phyloP scores from a whole-genome alignment of 306 rosid species.

The Ammopiptanthus mongolicus region DNA sequence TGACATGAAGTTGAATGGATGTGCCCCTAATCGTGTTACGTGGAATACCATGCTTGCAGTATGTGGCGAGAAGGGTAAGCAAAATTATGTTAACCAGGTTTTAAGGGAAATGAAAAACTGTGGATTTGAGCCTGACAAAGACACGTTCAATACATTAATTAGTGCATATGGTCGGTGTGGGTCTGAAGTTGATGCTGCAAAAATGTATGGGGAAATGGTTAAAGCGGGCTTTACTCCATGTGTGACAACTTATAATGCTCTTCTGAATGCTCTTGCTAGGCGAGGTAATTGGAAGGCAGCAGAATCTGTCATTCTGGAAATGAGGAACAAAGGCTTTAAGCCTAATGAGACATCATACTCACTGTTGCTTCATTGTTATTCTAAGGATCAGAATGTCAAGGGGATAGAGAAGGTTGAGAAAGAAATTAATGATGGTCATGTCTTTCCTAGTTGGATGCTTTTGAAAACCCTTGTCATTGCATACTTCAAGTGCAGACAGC shows the following conservation, averaged over 20 bases:
- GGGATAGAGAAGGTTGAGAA: constrained; percentile 71
- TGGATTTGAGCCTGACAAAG: constrained; percentile 95
- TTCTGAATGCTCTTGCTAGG: constrained; percentile 80
- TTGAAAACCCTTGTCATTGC: constrained; percentile 74
- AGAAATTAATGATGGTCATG: constrained; percentile 63
- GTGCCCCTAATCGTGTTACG: constrained; percentile 75
- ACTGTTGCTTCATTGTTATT: constrained; percentile 74
- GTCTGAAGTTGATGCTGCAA: constrained; percentile 66
- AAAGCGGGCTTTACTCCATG: constrained; percentile 78
- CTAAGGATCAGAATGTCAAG: constrained; percentile 63
- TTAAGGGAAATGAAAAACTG: constrained; percentile 82
- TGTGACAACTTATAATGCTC: constrained; percentile 78
- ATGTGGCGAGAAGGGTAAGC: constrained; percentile 79
- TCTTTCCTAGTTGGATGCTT: constrained; percentile 85
- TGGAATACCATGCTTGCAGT: constrained; percentile 97
- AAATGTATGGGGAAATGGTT: constrained; percentile 80
- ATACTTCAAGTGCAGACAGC: constrained; percentile 72
- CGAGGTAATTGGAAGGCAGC: constrained; percentile 85
- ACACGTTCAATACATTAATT: constrained; percentile 89
- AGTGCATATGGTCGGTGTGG: constrained; percentile 93
- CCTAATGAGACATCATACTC: constrained; percentile 86
- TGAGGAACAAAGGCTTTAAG: constrained; percentile 77
- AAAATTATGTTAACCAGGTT: constrained; percentile 57
- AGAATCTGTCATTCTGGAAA: constrained; percentile 67
- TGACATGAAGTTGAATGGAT: constrained; percentile 81